A percentile compares a stretch with the other conserved stretches of the same genome.
phyloP scores from a whole-genome alignment of 495 filamentous ascomycete genomes.

The Lindgomyces ingoldianus region DNA sequence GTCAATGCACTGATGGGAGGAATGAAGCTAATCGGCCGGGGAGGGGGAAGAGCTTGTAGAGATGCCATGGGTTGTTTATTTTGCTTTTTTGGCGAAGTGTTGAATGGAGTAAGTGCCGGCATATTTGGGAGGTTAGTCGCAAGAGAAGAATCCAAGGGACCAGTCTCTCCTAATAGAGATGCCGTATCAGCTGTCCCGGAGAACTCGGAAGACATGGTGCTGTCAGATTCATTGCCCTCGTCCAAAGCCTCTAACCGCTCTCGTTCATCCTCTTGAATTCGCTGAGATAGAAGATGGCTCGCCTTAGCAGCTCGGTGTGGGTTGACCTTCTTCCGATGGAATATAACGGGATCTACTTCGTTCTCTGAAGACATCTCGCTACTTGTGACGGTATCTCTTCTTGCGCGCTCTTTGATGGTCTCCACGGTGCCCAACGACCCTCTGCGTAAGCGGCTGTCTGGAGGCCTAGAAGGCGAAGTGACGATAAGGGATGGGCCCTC shows the following conservation, averaged over 20 bases:
- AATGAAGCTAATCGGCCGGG: slow-evolving; percentile 83
- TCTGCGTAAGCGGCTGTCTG: slow-evolving; percentile 57
- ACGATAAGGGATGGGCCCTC: slow-evolving; percentile 48
- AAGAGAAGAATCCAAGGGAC: slow-evolving; percentile 43
- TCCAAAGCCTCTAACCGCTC: slow-evolving; percentile 54
- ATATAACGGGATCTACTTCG: slow-evolving; percentile 70
- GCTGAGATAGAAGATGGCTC: slow-evolving; percentile 50
- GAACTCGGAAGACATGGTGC: slow-evolving; percentile 68
- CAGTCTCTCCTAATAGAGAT: slow-evolving; percentile 58
- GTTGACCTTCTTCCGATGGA: slow-evolving; percentile 62
- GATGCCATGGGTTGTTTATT: slow-evolving; percentile 58
- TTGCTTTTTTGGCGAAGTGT: slow-evolving; percentile 58
- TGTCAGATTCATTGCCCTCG: slow-evolving; percentile 62
- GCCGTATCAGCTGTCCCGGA: slow-evolving; percentile 64
- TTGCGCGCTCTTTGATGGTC: slow-evolving; percentile 69
- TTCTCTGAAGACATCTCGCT: slow-evolving; percentile 92
- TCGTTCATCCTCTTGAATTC: slow-evolving; percentile 47
- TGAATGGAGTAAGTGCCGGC: slow-evolving; percentile 37
- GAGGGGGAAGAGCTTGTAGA: slow-evolving; percentile 79
- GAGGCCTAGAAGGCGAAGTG: slow-evolving; percentile 51
- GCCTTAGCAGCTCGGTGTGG: slow-evolving; percentile 54
- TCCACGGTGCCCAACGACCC: slow-evolving; percentile 78
- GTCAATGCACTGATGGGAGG: slow-evolving; percentile 76
- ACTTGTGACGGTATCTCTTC: slow-evolving; percentile 85
- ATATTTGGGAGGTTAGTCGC: slow-evolving; percentile 45